Base-by-base conservation (phyloP, 768 basidiomycete genomes). In the Amanita subjunquillea region DNA sequence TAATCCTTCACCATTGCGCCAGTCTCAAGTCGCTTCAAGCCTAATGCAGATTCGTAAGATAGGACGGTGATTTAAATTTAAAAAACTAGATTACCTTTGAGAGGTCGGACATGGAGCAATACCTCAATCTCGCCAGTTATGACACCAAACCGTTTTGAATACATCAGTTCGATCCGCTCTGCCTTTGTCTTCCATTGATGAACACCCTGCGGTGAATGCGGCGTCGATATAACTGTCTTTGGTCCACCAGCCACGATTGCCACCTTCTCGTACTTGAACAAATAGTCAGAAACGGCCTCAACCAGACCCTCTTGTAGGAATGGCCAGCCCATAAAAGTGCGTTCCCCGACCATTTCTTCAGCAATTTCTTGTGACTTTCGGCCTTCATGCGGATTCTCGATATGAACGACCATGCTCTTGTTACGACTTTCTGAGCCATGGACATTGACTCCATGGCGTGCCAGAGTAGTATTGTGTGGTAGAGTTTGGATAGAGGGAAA, bases 1-100 rank as follows among this genome's bases (percentile, higher is more conserved):
- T 95, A 97, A 59, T 98, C 94, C 67, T 98, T 99, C 51, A 96
- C 81, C 55, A 98, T 78, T 3, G 95, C 89, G 6, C 96, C 96
- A 4, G 78, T 77, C 56, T 96, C 92, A 29, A 93, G 65, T 10
- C 91, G 83, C 63, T 87, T 93, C 60, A 99, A 68, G n/a, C 95
- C 93, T 93, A 55, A 2, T 20, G 37, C 10, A 44, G 46, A 27
- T 17, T 54, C 36, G 45, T 15, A 30, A 32, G 4, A 42, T 51
- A 30, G 6, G n/a, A 55, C 3, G 41, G 44, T 55, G 23, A 51
- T 25, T 42, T 32, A 4, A 30, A 8, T 2, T 2, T 30, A n/a
- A 54, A 20, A 40, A 36, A 29, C 9, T 23, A 29, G 3, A 71
- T 50, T 45, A 89, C 93, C 95, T 74, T 93, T 95, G 54, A 99